phyloP scores from a whole-genome alignment of 1,284 basidiomycete species.

The Coniferiporia sulphurascens region DNA sequence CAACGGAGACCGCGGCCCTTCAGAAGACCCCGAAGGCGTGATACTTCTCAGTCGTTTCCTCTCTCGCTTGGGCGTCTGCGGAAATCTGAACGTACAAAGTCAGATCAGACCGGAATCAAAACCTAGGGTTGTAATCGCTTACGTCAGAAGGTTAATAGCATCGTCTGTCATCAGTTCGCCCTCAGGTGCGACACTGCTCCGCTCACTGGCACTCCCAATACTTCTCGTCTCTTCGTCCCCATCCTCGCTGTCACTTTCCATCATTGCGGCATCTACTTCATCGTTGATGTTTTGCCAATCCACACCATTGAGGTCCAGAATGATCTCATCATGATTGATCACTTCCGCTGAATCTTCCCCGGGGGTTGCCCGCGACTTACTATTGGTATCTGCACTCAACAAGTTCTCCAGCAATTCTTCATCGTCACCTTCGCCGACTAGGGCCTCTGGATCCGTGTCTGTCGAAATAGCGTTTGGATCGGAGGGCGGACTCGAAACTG shows the following conservation, averaged over 20 bases:
- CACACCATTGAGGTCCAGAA: conserved; percentile 48
- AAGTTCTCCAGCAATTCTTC: conserved; percentile 24
- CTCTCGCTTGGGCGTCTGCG: conserved; percentile 42
- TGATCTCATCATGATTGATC: conserved; percentile 23
- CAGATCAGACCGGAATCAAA: background rate
- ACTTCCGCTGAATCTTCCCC: conserved; percentile 20
- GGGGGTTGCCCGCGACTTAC: conserved; percentile 9
- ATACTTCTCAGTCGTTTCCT: conserved; percentile 67
- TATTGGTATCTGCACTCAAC: conserved; percentile 17
- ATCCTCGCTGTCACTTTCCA: conserved; percentile 65
- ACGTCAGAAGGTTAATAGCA: conserved; percentile 3
- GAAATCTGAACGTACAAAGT: conserved; percentile 34
- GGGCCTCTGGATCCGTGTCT: conserved; percentile 59
- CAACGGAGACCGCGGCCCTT: conserved; percentile 56
- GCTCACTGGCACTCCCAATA: conserved; percentile 31
- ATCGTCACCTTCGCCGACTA: conserved; percentile 57
- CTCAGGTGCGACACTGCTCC: conserved; percentile 41
- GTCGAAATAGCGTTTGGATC: conserved; percentile 56
- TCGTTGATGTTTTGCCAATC: conserved; percentile 80
- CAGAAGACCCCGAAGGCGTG: conserved; percentile 55
- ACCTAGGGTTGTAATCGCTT: background rate
- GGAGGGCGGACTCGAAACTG: conserved; percentile 39
- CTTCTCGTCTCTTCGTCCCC: conserved; percentile 33
- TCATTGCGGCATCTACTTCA: conserved; percentile 84
- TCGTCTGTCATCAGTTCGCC: conserved; percentile 47